Evolutionary conservation across 2,329 filamentous ascomycete species (phyloP).

Genomic region (Thyridium curvatum): DNA sequence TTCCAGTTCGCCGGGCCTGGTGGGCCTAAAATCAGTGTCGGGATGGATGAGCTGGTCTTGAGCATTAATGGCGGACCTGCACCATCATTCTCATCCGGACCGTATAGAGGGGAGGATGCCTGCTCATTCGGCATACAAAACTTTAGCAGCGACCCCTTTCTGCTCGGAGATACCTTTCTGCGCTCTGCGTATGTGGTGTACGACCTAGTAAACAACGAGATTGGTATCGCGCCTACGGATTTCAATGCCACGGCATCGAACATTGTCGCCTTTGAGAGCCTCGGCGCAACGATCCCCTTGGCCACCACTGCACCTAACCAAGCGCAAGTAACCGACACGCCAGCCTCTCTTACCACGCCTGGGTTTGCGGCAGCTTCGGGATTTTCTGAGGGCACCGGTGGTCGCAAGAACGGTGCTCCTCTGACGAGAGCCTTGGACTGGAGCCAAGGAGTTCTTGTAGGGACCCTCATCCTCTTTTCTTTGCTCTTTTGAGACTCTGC

Average conservation of each 20-base stretch:
- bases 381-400: slow-evolving; percentile 19
- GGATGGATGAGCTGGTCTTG: slow-evolving; percentile 51
- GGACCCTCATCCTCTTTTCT: too few species aligned
- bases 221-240: slow-evolving; percentile 47
- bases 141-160: slow-evolving; percentile 30
- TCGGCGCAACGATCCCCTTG: slow-evolving; percentile 42
- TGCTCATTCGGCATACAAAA: slow-evolving; percentile 55
- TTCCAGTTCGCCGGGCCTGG: slow-evolving; percentile 45
- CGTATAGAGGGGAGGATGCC: slow-evolving; percentile 34
- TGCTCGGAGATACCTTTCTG: slow-evolving; percentile 53
- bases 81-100: slow-evolving; percentile 30
- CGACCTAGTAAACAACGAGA: slow-evolving; percentile 51
- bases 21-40: slow-evolving; percentile 44
- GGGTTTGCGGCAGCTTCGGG: slow-evolving; percentile 27
- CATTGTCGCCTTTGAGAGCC: slow-evolving; percentile 42
- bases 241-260: slow-evolving; percentile 47
- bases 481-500: too few species aligned
- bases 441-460: too few species aligned
- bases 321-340: slow-evolving; percentile 18
- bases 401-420: too few species aligned
- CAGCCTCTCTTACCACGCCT: slow-evolving; percentile 18
- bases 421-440: too few species aligned
- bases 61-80: slow-evolving; percentile 25
- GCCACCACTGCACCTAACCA: slow-evolving; percentile 38
- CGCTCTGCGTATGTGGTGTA: slow-evolving; percentile 56